Conservation (phyloP, 176 grass and related monocot species). For the Saccharum officinarum region DNA sequence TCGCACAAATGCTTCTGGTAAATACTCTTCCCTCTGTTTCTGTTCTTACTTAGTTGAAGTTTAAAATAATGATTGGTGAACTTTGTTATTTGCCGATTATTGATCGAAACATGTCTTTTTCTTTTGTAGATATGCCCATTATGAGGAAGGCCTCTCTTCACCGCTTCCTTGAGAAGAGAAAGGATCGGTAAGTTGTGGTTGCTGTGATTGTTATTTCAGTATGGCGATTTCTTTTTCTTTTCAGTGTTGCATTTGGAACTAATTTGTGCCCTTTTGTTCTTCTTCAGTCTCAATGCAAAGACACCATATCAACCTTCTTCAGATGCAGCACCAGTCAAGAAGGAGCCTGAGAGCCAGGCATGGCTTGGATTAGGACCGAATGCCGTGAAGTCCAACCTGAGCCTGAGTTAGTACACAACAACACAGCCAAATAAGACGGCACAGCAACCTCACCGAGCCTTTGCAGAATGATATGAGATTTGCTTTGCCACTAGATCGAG, state of each 20-base stretch:
- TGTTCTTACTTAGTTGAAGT: neutral
- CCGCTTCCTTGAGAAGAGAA: constrained; percentile 98
- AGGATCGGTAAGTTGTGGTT: constrained; percentile 68
- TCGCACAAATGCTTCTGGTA: constrained; percentile 70
- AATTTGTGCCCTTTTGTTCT: constrained; percentile 23
- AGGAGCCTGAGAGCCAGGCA: constrained; percentile 62
- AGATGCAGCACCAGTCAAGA: constrained; percentile 41
- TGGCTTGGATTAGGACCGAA: constrained; percentile 82
- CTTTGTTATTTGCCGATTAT: constrained; percentile 2
- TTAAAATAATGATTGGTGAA: neutral
- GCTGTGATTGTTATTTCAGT: neutral
- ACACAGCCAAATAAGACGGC: constrained; percentile 36
- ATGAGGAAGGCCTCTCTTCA: constrained; percentile 90
- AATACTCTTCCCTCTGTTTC: constrained; percentile 3
- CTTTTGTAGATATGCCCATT: constrained; percentile 81
- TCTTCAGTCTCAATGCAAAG: constrained; percentile 67
- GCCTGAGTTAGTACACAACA: constrained; percentile 1
- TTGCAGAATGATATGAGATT: constrained; percentile 16
- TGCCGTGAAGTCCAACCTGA: constrained; percentile 29
- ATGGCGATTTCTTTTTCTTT: neutral
- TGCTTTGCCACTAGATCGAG: constrained; percentile 34
- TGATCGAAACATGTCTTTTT: constrained; percentile 5
- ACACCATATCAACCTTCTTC: constrained; percentile 64
- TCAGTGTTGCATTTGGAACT: neutral
- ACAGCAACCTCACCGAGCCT: constrained; percentile 21